phyloP scores from a whole-genome alignment of 139 green algal species.

The Chlorella vulgaris region DNA sequence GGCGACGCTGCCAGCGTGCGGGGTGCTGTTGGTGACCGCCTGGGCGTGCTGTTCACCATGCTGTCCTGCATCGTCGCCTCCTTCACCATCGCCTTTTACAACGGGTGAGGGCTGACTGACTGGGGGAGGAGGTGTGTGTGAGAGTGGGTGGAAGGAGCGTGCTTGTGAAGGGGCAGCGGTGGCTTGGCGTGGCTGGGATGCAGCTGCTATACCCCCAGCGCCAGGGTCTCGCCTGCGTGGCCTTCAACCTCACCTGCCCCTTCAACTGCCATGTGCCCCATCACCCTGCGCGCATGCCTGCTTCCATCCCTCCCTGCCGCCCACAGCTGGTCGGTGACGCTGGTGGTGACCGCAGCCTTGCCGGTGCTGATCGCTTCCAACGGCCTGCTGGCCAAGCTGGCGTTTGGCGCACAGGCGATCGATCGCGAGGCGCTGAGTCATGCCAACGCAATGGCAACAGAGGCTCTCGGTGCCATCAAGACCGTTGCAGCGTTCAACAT shows the following conservation, averaged over 20 bases:
- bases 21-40: slow-evolving; percentile 42
- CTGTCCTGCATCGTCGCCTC: slow-evolving; percentile 9
- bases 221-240: no score
- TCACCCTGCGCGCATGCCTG: no score
- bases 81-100: slow-evolving; percentile 10
- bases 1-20: slow-evolving; percentile 58
- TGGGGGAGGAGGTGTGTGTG: neutral
- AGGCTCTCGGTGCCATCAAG: slow-evolving; percentile 71
- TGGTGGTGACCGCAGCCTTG: slow-evolving; percentile 72
- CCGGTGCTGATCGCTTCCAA: slow-evolving; percentile 61
- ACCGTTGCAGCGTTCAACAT: slow-evolving; percentile 76
- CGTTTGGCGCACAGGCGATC: neutral
- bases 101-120: neutral
- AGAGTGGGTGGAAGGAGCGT: no score
- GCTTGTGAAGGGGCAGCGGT: no score
- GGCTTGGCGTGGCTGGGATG: no score
- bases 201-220: no score
- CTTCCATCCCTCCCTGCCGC: neutral
- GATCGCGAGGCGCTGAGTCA: neutral
- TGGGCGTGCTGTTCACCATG: slow-evolving; percentile 30
- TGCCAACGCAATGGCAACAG: slow-evolving; percentile 70
- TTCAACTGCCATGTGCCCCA: no score
- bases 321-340: slow-evolving; percentile 35
- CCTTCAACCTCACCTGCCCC: no score
- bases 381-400: neutral